phyloP scores from a whole-genome alignment of 352 stramenopile genomes.

The Thraustotheca clavata region DNA sequence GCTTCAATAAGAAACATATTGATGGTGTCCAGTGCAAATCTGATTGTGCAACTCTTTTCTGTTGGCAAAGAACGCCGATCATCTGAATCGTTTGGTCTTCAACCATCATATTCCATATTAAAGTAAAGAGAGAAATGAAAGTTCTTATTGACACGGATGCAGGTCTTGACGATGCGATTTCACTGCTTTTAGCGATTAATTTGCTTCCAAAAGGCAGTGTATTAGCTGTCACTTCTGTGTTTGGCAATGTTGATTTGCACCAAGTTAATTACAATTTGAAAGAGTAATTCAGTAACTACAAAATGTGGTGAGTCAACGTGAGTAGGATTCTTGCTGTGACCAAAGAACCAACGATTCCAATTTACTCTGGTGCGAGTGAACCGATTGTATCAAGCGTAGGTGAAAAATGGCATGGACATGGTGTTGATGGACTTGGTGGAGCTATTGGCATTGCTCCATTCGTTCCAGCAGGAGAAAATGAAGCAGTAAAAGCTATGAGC shows the following conservation, averaged over 20 bases:
- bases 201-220: slow-evolving; percentile 43
- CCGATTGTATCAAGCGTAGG: slow-evolving; percentile 60
- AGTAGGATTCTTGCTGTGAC: slow-evolving; percentile 53
- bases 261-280: slow-evolving; percentile 77
- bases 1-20: no score
- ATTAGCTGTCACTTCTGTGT: slow-evolving; percentile 68
- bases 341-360: slow-evolving; percentile 37
- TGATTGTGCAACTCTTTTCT: no score
- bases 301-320: not conserved
- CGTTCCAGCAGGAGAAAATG: slow-evolving; percentile 33
- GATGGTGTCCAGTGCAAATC: no score
- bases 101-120: not conserved
- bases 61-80: no score
- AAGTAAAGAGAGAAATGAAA: slow-evolving; percentile 25
- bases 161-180: slow-evolving; percentile 67
- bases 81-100: not conserved
- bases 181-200: slow-evolving; percentile 65
- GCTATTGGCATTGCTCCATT: slow-evolving; percentile 34
- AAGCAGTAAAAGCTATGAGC: slow-evolving; percentile 57
- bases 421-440: slow-evolving; percentile 59
- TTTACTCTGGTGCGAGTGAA: slow-evolving; percentile 55
- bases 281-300: slow-evolving; percentile 37
- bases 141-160: slow-evolving; percentile 73
- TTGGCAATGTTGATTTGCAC: slow-evolving; percentile 72
- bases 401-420: slow-evolving; percentile 57